Evolutionary conservation across 2,329 filamentous ascomycete species (phyloP).

Genomic region (Hansfordia pulvinata): DNA sequence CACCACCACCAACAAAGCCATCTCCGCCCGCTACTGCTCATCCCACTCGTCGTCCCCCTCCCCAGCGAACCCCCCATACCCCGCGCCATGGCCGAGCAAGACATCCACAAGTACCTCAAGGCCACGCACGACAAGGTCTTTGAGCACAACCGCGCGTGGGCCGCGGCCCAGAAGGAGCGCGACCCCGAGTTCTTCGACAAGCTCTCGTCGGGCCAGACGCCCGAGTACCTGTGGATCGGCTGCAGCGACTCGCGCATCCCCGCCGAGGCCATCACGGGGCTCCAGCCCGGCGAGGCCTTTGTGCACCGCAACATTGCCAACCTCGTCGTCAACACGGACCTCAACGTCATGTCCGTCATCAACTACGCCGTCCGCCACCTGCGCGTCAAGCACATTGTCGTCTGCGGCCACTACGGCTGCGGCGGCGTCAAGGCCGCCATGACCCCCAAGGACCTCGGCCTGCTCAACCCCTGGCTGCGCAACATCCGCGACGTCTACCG

Average conservation of each 20-base stretch:
- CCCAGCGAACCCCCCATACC: neutral
- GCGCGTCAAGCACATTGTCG: conserved; percentile 67
- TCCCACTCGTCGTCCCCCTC: neutral
- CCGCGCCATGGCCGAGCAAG: conserved; percentile 20
- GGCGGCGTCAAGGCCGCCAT: conserved; percentile 65
- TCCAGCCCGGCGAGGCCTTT: conserved; percentile 83
- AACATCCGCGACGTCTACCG: conserved; percentile 66
- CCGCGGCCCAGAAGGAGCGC: conserved; percentile 37
- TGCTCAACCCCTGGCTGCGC: conserved; percentile 61
- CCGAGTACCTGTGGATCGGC: conserved; percentile 76
- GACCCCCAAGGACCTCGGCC: conserved; percentile 55
- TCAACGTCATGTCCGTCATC: conserved; percentile 70
- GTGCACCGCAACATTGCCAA: conserved; percentile 95
- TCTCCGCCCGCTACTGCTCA: neutral
- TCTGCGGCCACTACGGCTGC: conserved; percentile 70
- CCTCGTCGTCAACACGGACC: conserved; percentile 65
- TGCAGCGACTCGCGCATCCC: conserved; percentile 85
- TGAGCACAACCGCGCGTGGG: conserved; percentile 55
- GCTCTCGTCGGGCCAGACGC: conserved; percentile 49
- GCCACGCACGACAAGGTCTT: conserved; percentile 55
- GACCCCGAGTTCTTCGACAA: conserved; percentile 55
- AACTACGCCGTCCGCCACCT: conserved; percentile 76
- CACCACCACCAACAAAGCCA: too few relatives aligned
- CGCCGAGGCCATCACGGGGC: conserved; percentile 74
- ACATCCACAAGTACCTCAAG: conserved; percentile 41